A percentile compares a stretch with the other conserved stretches of the same genome.
These are phyloP conservation scores for Rhododendron simsii DNA, from an alignment of 148 eudicot genomes.

Conservation along the genomic window DNA sequence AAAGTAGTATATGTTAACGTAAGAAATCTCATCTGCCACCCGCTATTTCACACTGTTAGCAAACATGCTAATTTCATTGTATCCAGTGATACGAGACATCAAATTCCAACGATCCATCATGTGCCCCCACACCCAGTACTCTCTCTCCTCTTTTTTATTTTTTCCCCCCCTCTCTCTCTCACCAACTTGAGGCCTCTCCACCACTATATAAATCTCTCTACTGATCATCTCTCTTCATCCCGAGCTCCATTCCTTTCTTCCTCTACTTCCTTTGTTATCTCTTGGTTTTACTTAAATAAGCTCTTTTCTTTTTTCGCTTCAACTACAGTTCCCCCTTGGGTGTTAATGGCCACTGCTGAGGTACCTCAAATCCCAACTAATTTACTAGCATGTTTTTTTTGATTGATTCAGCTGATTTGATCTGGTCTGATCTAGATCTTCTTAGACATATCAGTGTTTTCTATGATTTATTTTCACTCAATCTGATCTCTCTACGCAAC, in stretches of 20 bases:
- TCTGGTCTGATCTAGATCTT: background rate
- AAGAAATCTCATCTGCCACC: background rate
- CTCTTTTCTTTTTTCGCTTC: background rate
- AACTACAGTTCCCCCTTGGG: background rate
- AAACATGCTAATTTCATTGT: background rate
- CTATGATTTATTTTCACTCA: background rate
- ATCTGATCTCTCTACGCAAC: background rate
- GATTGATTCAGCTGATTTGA: background rate
- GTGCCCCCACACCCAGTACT: background rate
- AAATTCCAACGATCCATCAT: background rate
- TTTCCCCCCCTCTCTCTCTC: background rate
- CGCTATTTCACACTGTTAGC: background rate
- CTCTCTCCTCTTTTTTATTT: background rate
- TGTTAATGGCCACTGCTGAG: conserved; percentile 26
- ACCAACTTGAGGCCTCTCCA: background rate
- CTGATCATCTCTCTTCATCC: conserved; percentile 1
- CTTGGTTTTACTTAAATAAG: background rate
- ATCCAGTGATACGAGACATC: background rate
- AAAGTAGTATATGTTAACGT: no score
- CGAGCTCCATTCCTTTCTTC: background rate
- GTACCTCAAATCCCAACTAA: conserved; percentile 6
- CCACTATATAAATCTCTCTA: conserved; percentile 20
- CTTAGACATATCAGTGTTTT: background rate
- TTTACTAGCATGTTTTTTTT: background rate
- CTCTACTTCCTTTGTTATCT: background rate